phyloP scores from a whole-genome alignment of 2,329 filamentous ascomycete genomes.

The Emydomyces testavorans region DNA sequence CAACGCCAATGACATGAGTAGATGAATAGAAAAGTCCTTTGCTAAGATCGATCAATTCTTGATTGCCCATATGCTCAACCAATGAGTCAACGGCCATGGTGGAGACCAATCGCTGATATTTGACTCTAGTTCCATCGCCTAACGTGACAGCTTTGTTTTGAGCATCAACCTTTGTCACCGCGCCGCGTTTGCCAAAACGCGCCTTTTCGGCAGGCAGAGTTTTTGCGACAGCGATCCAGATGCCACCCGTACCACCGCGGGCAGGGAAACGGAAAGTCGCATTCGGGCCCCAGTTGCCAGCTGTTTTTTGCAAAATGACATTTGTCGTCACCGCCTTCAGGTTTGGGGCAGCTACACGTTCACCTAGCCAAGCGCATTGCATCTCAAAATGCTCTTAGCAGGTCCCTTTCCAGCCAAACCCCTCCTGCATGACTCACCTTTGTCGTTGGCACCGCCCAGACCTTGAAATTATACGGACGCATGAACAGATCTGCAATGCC shows the following conservation, averaged over 20 bases:
- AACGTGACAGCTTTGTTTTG: slow-evolving; percentile 72
- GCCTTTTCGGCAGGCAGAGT: slow-evolving; percentile 88
- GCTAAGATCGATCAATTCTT: slow-evolving; percentile 68
- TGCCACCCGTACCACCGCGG: slow-evolving; percentile 87
- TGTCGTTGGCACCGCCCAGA: slow-evolving; percentile 95
- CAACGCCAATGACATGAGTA: slow-evolving; percentile 94
- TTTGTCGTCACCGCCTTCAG: slow-evolving; percentile 90
- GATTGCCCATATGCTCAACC: slow-evolving; percentile 74
- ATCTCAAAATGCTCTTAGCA: slow-evolving; percentile 49
- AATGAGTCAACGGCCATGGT: slow-evolving; percentile 94
- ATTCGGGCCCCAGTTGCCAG: slow-evolving; percentile 96
- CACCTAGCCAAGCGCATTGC: slow-evolving; percentile 97
- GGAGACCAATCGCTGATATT: slow-evolving; percentile 84
- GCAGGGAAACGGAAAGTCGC: slow-evolving; percentile 97
- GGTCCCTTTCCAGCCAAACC: not conserved
- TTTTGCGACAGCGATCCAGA: slow-evolving; percentile 95
- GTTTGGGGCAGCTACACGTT: slow-evolving; percentile 94
- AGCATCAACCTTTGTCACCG: slow-evolving; percentile 77
- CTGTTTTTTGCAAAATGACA: slow-evolving; percentile 89
- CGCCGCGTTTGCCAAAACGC: slow-evolving; percentile 72
- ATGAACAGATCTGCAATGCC: slow-evolving; percentile 94
- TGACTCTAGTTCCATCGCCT: slow-evolving; percentile 73
- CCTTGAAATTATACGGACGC: slow-evolving; percentile 99
- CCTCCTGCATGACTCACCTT: slow-evolving; percentile 51
- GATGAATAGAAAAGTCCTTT: slow-evolving; percentile 94